Conservation (phyloP, 164 flowering plant genomes). For the Saururus chinensis region DNA sequence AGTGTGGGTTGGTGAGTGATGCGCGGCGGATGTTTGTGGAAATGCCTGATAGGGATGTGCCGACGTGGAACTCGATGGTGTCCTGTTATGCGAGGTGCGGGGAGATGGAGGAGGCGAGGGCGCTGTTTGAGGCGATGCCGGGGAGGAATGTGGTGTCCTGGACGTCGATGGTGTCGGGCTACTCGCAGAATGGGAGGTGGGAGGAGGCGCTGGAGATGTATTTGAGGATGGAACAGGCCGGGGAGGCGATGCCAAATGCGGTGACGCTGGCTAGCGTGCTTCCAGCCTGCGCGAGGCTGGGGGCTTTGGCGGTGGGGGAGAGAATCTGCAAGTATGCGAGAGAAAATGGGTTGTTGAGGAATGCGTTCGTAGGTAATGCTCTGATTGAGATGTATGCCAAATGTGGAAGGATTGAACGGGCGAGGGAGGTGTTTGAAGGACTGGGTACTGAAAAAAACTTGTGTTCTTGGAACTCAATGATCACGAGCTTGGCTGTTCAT, state of each 20-base stretch:
- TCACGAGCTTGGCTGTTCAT: conserved; percentile 77
- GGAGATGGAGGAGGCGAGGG: conserved; percentile 40
- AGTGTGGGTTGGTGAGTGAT: conserved; percentile 28
- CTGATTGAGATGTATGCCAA: conserved; percentile 73
- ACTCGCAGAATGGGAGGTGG: conserved; percentile 55
- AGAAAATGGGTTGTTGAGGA: conserved; percentile 36
- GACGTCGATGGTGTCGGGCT: conserved; percentile 80
- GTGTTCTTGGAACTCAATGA: conserved; percentile 86
- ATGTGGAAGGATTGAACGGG: conserved; percentile 60
- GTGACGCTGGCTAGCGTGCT: conserved; percentile 73
- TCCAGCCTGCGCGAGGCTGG: conserved; percentile 80
- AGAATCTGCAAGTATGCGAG: conserved; percentile 56
- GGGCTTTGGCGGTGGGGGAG: conserved; percentile 70
- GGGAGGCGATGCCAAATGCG: conserved; percentile 48
- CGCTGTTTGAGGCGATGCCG: conserved; percentile 52
- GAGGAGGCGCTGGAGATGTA: conserved; percentile 45
- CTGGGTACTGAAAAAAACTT: conserved; percentile 38
- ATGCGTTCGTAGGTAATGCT: conserved; percentile 60
- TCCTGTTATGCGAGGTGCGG: conserved; percentile 57
- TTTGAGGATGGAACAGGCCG: conserved; percentile 48
- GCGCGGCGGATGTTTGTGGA: conserved; percentile 58
- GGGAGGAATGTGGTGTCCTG: conserved; percentile 65
- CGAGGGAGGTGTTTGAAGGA: conserved; percentile 47
- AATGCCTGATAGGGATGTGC: conserved; percentile 33
- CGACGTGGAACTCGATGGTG: conserved; percentile 69